Evolutionary conservation across 371 early-diverging fungal species (phyloP).

Genomic region (Nosema muscidifuracis): DNA sequence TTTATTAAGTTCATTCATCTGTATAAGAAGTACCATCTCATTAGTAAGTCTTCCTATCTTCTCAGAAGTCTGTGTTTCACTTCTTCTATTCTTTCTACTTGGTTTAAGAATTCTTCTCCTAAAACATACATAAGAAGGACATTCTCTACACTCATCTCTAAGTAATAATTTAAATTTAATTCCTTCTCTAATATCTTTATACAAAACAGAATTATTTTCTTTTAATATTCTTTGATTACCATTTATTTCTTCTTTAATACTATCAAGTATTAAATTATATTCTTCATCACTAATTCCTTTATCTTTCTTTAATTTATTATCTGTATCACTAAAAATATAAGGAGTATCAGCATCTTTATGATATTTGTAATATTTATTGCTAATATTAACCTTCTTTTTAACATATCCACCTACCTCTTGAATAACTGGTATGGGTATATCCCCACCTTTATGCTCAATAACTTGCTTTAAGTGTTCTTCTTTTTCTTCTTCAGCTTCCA

Average conservation of each 20-base stretch:
- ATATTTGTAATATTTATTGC: constrained; percentile 33
- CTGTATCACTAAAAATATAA: constrained; percentile 31
- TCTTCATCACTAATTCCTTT: background rate
- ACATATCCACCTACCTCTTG: constrained; percentile 15
- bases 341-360: constrained; percentile 45
- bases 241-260: background rate
- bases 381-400: background rate
- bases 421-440: constrained; percentile 55
- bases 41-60: constrained; percentile 35
- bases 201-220: background rate
- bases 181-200: constrained; percentile 16
- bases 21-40: constrained; percentile 34
- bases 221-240: background rate
- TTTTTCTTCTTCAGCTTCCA: constrained; percentile 61
- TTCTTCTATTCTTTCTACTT: constrained; percentile 50
- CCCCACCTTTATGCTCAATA: constrained; percentile 27
- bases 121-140: constrained; percentile 54
- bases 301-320: constrained; percentile 17
- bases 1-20: constrained; percentile 16
- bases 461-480: constrained; percentile 55
- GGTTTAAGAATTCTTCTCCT: constrained; percentile 50
- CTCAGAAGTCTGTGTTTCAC: constrained; percentile 39
- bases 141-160: constrained; percentile 30
- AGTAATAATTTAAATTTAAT: constrained; percentile 24
- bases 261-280: background rate